Conservation (phyloP, 495 filamentous ascomycete species). For the Cudoniella acicularis region DNA sequence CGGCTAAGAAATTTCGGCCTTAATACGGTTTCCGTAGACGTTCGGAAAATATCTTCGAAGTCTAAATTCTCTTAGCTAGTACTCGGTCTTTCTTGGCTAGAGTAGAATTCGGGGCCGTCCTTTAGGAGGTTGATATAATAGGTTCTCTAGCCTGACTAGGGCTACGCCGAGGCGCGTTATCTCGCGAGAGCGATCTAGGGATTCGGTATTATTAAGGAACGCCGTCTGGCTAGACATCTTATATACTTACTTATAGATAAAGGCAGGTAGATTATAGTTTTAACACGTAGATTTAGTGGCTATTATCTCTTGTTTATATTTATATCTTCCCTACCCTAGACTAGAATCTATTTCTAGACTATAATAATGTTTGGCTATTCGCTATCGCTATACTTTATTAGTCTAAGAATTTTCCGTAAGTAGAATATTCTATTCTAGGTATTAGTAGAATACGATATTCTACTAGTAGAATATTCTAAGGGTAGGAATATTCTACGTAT, state of each 20-base stretch:
- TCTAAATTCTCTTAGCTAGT: constrained; percentile 21
- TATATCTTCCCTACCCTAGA: constrained; percentile 17
- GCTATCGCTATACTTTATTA: constrained; percentile 15
- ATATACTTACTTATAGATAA: constrained; percentile 16
- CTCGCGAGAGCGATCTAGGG: constrained; percentile 12
- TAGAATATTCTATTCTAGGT: too few species aligned
- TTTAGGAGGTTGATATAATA: constrained; percentile 16
- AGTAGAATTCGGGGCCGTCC: constrained; percentile 15
- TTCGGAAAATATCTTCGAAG: constrained; percentile 17
- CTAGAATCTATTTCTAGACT: constrained; percentile 14
- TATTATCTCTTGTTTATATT: constrained; percentile 18
- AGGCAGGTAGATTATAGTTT: constrained; percentile 15
- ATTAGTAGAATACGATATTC: too few species aligned
- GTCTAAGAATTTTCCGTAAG: constrained; percentile 4
- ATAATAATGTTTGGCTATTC: constrained; percentile 15
- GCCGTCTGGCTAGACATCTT: constrained; percentile 12
- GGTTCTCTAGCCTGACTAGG: constrained; percentile 17
- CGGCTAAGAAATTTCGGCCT: constrained; percentile 18
- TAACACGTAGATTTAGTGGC: constrained; percentile 15
- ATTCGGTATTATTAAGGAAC: constrained; percentile 13
- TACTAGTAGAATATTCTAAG: too few species aligned
- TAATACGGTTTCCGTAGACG: constrained; percentile 13
- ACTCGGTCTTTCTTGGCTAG: constrained; percentile 19
- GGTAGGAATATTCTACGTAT: too few species aligned
- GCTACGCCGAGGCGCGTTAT: constrained; percentile 11